phyloP scores from a whole-genome alignment of 352 stramenopile species.

The Plasmopara viticola region DNA sequence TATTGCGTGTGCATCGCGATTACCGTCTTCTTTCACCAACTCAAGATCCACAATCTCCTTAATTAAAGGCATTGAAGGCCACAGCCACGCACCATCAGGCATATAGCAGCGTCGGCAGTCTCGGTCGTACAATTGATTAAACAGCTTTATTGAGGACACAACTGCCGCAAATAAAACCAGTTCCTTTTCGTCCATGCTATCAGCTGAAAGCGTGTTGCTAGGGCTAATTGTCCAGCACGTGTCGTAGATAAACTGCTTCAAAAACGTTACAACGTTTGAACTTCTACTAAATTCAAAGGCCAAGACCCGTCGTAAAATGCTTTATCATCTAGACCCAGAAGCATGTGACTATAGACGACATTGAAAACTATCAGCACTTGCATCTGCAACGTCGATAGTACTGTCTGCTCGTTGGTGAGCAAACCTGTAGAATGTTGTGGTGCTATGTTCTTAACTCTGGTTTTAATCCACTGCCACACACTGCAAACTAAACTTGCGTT shows the following conservation, averaged over 20 bases:
- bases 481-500: conserved; percentile 21
- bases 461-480: conserved; percentile 36
- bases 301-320: conserved; percentile 59
- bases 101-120: conserved; percentile 52
- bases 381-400: conserved; percentile 23
- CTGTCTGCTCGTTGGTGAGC: conserved; percentile 8
- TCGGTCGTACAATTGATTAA: conserved; percentile 76
- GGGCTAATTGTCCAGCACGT: conserved; percentile 48
- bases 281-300: conserved; percentile 39
- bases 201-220: conserved; percentile 12
- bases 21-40: conserved; percentile 51
- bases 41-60: conserved; percentile 60
- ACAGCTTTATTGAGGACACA: conserved; percentile 63
- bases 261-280: conserved; percentile 36
- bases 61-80: conserved; percentile 60
- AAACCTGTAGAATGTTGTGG: conserved; percentile 4
- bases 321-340: conserved; percentile 61
- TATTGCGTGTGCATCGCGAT: conserved; percentile 37
- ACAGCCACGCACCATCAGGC: conserved; percentile 47
- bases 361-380: conserved; percentile 58
- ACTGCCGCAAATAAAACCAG: conserved; percentile 39
- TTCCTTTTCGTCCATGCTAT: conserved; percentile 21
- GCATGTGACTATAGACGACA: conserved; percentile 54
- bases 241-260: conserved; percentile 69
- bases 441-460: conserved; percentile 9